Conservation (phyloP, 1,139 yeast species). For the Saccharomycopsis phalli region DNA sequence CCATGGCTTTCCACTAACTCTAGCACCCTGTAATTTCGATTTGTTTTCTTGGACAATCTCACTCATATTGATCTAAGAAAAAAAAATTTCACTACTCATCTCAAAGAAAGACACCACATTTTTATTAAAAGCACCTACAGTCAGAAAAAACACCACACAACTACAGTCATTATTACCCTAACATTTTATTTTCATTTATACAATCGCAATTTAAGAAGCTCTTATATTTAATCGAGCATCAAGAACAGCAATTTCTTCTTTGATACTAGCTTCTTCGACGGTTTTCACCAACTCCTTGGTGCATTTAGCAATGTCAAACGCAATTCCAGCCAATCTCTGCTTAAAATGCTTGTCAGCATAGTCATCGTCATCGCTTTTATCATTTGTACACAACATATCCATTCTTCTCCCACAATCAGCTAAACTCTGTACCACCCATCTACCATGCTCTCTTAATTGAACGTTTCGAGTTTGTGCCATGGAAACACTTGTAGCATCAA, state of each 20-base stretch:
- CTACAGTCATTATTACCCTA: neutral
- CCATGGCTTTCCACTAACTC: conserved; percentile 51
- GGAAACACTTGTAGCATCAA: conserved; percentile 79
- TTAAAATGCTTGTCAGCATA: conserved; percentile 84
- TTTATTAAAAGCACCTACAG: too few species aligned
- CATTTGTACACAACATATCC: conserved; percentile 46
- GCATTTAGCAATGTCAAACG: conserved; percentile 93
- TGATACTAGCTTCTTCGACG: conserved; percentile 87
- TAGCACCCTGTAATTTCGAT: conserved; percentile 29
- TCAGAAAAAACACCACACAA: neutral
- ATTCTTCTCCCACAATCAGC: conserved; percentile 80
- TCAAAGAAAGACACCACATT: too few species aligned
- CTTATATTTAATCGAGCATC: conserved; percentile 27
- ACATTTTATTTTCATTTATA: too few species aligned
- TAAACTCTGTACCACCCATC: conserved; percentile 80
- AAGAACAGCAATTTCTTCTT: conserved; percentile 54
- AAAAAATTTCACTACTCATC: neutral
- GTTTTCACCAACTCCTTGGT: conserved; percentile 93
- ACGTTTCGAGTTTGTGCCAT: conserved; percentile 80
- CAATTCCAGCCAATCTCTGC: conserved; percentile 90
- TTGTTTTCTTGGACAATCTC: neutral
- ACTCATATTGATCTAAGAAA: neutral
- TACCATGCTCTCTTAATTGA: conserved; percentile 81
- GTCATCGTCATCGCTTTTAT: conserved; percentile 44
- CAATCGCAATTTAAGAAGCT: neutral